These are phyloP conservation scores for Dothistroma septosporum DNA, from an alignment of 2,329 filamentous ascomycete species.

Conservation along the genomic window DNA sequence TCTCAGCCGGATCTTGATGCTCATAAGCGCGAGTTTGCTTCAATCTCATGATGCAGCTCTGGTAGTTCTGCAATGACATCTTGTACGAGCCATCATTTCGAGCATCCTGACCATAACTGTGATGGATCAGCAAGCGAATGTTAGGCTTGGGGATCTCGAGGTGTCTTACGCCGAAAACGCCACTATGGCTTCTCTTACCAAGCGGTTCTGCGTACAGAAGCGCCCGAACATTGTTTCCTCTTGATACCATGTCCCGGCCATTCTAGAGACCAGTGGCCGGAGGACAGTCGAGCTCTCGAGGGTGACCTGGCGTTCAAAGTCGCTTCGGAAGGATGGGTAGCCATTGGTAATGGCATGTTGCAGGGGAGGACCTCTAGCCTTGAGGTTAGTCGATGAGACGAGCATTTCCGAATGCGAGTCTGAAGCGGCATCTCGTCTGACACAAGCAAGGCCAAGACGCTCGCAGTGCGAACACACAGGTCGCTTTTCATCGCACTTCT, in stretches of 20 bases:
- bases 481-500: conserved; percentile 92
- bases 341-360: conserved; percentile 14
- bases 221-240: conserved; percentile 12
- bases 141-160: background rate
- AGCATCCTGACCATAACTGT: background rate
- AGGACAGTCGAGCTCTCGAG: conserved; percentile 10
- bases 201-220: conserved; percentile 13
- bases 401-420: background rate
- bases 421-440: conserved; percentile 7
- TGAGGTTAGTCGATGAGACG: conserved; percentile 13
- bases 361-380: conserved; percentile 1
- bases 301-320: conserved; percentile 12
- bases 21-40: conserved; percentile 1
- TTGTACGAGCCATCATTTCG: conserved; percentile 9
- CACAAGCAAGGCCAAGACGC: conserved; percentile 40
- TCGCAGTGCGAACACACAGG: conserved; percentile 88
- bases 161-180: conserved; percentile 16
- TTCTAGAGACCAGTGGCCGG: conserved; percentile 9
- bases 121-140: background rate
- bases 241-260: conserved; percentile 11
- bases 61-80: conserved; percentile 15
- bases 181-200: conserved; percentile 18
- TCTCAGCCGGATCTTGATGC: conserved; percentile 5
- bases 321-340: conserved; percentile 15
- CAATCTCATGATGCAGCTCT: conserved; percentile 13